Conservation (phyloP, 2,329 filamentous ascomycete genomes). For the Stagonosporopsis vannaccii region DNA sequence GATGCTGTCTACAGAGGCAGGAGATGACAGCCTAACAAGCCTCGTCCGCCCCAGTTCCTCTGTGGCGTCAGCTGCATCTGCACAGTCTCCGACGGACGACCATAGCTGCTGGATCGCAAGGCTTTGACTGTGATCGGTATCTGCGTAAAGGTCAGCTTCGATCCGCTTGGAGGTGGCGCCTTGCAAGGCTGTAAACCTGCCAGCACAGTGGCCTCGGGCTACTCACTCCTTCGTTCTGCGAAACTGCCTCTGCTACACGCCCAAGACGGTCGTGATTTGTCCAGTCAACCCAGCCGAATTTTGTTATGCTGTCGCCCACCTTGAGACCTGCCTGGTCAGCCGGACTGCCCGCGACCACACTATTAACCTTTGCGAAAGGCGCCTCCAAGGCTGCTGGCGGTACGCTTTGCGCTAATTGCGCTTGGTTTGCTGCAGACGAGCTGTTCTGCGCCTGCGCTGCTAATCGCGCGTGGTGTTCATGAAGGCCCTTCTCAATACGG, state of each 20-base stretch:
- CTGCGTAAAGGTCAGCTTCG: slow-evolving; percentile 56
- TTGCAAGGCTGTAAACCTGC: slow-evolving; percentile 16
- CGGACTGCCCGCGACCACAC: slow-evolving; percentile 77
- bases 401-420: slow-evolving; percentile 33
- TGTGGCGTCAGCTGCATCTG: slow-evolving; percentile 77
- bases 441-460: slow-evolving; percentile 54
- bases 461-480: slow-evolving; percentile 84
- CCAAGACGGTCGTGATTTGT: slow-evolving; percentile 85
- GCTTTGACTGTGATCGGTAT: slow-evolving; percentile 73
- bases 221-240: slow-evolving; percentile 87
- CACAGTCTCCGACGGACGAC: slow-evolving; percentile 59
- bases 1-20: slow-evolving; percentile 69
- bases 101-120: slow-evolving; percentile 56
- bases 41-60: slow-evolving; percentile 87
- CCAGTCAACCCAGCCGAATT: slow-evolving; percentile 84
- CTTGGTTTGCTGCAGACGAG: slow-evolving; percentile 37
- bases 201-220: slow-evolving; percentile 13
- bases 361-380: slow-evolving; percentile 90
- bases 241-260: slow-evolving; percentile 88
- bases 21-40: slow-evolving; percentile 89
- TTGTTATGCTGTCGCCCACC: slow-evolving; percentile 79
- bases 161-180: neutral
- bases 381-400: slow-evolving; percentile 56
- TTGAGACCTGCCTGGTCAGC: slow-evolving; percentile 83
- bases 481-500: slow-evolving; percentile 82